These are phyloP conservation scores for Mucor saturninus DNA, from an alignment of 371 early-diverging fungal species.

Conservation along the genomic window DNA sequence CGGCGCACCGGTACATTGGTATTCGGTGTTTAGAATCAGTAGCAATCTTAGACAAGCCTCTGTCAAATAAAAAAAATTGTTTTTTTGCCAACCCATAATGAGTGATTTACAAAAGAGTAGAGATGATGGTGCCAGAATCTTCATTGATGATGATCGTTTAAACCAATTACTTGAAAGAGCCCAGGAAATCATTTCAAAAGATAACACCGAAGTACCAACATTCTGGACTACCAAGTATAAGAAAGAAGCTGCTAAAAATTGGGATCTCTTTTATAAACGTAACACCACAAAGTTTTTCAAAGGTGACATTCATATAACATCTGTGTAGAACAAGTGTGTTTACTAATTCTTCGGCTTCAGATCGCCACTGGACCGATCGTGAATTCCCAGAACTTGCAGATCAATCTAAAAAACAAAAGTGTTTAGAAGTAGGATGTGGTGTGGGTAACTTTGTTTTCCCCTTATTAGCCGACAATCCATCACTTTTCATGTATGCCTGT, in stretches of 20 bases:
- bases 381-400: slow-evolving; percentile 87
- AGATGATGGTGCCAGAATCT: slow-evolving; percentile 24
- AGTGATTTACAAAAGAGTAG: slow-evolving; percentile 9
- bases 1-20: too few species aligned
- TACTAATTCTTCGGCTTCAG: slow-evolving; percentile 28
- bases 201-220: slow-evolving; percentile 66
- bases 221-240: slow-evolving; percentile 87
- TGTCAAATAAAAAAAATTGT: background rate
- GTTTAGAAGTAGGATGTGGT: slow-evolving; percentile 91
- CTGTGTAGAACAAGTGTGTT: background rate
- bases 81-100: slow-evolving; percentile 1
- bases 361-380: slow-evolving; percentile 94
- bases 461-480: slow-evolving; percentile 74
- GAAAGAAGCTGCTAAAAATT: slow-evolving; percentile 81
- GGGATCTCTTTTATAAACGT: slow-evolving; percentile 91
- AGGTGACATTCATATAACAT: slow-evolving; percentile 35
- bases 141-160: slow-evolving; percentile 41
- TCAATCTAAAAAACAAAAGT: slow-evolving; percentile 32
- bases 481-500: slow-evolving; percentile 78
- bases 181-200: slow-evolving; percentile 65
- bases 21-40: too few species aligned
- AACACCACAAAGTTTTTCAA: slow-evolving; percentile 93
- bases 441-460: slow-evolving; percentile 97
- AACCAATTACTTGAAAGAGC: slow-evolving; percentile 63
- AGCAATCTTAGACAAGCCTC: background rate